A percentile compares a stretch with the other conserved stretches of the same genome.
Conservation (phyloP, 306 rosid species). For the Acacia confusa region DNA sequence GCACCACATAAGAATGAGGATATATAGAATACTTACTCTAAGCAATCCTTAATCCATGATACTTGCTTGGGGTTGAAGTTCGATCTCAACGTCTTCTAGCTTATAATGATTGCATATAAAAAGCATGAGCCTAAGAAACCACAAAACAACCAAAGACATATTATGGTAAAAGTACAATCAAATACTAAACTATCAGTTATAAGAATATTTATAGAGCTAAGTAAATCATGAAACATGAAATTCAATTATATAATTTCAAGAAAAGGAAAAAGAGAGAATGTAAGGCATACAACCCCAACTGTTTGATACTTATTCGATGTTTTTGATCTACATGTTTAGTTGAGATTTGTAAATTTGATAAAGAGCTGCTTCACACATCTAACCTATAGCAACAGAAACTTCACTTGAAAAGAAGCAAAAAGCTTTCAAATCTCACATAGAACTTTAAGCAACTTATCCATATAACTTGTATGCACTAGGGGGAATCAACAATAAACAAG, state of each 20-base stretch:
- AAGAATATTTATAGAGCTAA: background rate
- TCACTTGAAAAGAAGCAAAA: slow-evolving; percentile 82
- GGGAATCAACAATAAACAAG: background rate
- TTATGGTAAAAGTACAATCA: background rate
- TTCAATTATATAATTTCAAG: slow-evolving; percentile 28
- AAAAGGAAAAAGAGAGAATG: slow-evolving; percentile 66
- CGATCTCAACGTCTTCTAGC: slow-evolving; percentile 91
- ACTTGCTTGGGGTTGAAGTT: slow-evolving; percentile 91
- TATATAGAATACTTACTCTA: slow-evolving; percentile 48
- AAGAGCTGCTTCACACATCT: slow-evolving; percentile 99
- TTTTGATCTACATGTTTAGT: slow-evolving; percentile 84
- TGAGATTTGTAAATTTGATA: slow-evolving; percentile 74
- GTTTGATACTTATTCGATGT: slow-evolving; percentile 71
- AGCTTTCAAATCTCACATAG: slow-evolving; percentile 51
- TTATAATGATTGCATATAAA: slow-evolving; percentile 37
- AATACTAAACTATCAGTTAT: background rate
- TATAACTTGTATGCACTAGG: slow-evolving; percentile 15
- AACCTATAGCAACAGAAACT: slow-evolving; percentile 96
- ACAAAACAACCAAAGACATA: background rate
- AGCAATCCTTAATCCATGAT: slow-evolving; percentile 69
- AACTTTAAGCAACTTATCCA: slow-evolving; percentile 43
- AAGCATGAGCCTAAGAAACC: slow-evolving; percentile 32
- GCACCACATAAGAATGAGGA: background rate
- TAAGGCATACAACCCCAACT: slow-evolving; percentile 99
- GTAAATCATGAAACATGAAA: slow-evolving; percentile 17